Evolutionary conservation across 305 asterid genomes (phyloP), one percentile per base, ranked within the genome.

Genomic region (Solanum aculeatissimum): DNA sequence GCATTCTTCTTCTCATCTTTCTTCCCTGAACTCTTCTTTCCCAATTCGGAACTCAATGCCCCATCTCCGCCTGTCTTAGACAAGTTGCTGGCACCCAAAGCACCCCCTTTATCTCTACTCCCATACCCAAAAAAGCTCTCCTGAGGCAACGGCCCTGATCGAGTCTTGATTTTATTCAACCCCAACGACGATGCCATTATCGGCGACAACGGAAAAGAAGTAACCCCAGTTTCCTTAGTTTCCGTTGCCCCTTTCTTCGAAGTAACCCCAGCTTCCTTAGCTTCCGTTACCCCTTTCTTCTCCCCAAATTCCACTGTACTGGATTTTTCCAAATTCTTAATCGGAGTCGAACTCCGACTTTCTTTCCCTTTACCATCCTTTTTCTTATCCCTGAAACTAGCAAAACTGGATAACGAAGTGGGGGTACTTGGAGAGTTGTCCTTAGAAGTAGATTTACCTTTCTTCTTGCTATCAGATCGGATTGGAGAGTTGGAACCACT

Each of bases 141-240:
- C 91, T 95, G 99, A 23, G 99, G 99, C 94, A 97, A 89, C 71
- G 99, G 99, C 86, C 98, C 99, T 72, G 99, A 97, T 88, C 99
- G 94, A 51, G 99, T 97, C 94, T 97, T 97, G 66, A 97, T 97
- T 92, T 93, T 94, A 89, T 95, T 95, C 91, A 97, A 88, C n/a
- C 99, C 99, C 89, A 97, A 89, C 0, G 99, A 97, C 1, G 99
- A 97, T 3, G 99, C 99, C 88, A 95, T 93, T n/a, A 97, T 89
- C 60, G 98, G 99, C n/a, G 98, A 95, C 65, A 92, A 91, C 7
- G 97, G 90, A 60, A 82, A 83, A 35, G 93, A 60, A 5, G 89
- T 66, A 9, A 92, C 54, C 83, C 83, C 83, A 86, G 27, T 29
- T n/a, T 21, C 87, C 58, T 86, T 81, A 65, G 69, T 40, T 63